Percentiles rank a stretch among this genome's conserved stretches.
phyloP scores from a whole-genome alignment of 2,329 filamentous ascomycete species.

The Sporothrix pallida region DNA sequence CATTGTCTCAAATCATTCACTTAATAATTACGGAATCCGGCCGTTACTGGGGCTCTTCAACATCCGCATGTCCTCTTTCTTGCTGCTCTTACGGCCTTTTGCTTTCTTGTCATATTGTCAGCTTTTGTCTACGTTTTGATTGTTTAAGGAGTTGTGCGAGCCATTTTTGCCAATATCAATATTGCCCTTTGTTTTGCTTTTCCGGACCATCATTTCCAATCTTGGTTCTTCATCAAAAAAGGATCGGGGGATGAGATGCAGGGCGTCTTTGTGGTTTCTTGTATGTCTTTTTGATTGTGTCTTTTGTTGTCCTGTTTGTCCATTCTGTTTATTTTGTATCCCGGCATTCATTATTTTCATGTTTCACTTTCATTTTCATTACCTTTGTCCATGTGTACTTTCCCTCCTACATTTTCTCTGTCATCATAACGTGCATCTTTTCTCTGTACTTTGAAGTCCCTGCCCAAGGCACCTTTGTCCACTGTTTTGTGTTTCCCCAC shows the following conservation, averaged over 20 bases:
- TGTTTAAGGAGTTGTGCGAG: conserved; percentile 15
- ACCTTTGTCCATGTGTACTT: conserved; percentile 14
- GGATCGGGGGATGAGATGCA: conserved; percentile 5
- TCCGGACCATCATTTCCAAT: conserved; percentile 5
- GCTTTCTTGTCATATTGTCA: background rate
- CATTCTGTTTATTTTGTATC: background rate
- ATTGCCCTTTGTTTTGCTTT: background rate
- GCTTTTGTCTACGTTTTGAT: background rate
- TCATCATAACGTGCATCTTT: conserved; percentile 17
- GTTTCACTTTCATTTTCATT: background rate
- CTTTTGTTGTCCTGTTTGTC: background rate
- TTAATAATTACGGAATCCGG: conserved; percentile 9
- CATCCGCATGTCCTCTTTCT: background rate
- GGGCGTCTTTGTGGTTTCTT: conserved; percentile 25
- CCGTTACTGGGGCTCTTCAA: background rate
- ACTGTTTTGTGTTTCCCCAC: background rate
- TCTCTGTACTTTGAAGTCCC: background rate
- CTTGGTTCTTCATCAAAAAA: background rate
- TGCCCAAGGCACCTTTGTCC: background rate
- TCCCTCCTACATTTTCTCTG: background rate
- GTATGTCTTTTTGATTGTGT: background rate
- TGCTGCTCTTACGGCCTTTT: background rate
- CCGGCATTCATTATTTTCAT: background rate
- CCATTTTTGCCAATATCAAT: background rate
- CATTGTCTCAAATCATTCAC: conserved; percentile 19